Conservation (phyloP, 2,329 filamentous ascomycete genomes). For the Colletotrichum zoysiae region DNA sequence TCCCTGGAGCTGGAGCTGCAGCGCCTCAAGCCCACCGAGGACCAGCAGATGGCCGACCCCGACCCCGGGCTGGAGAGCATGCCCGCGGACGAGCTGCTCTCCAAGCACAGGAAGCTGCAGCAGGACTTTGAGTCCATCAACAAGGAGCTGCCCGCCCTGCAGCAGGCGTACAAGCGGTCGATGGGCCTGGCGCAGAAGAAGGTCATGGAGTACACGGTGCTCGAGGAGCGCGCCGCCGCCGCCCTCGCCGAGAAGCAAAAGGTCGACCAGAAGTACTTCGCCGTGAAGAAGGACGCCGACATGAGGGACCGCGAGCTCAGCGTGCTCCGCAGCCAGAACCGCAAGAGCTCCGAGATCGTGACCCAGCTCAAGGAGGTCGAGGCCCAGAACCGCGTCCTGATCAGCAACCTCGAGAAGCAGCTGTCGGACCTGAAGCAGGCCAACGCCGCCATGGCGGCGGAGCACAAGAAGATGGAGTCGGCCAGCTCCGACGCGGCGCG, state of each 20-base stretch:
- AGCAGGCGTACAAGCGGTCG: constrained; percentile 90
- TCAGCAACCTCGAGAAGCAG: constrained; percentile 92
- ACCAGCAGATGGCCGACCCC: constrained; percentile 59
- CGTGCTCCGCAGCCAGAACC: constrained; percentile 83
- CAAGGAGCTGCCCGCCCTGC: constrained; percentile 88
- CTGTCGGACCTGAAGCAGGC: constrained; percentile 84
- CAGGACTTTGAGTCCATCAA: constrained; percentile 87
- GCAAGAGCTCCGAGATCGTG: constrained; percentile 93
- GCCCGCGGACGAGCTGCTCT: constrained; percentile 77
- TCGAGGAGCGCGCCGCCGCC: constrained; percentile 83
- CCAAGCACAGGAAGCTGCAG: constrained; percentile 80
- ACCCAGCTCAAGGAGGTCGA: constrained; percentile 93
- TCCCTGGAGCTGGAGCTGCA: constrained; percentile 87
- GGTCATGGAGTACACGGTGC: constrained; percentile 78
- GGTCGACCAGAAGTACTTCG: constrained; percentile 98
- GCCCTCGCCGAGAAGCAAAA: constrained; percentile 92
- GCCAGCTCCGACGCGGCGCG: constrained; percentile 78
- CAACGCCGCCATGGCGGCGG: constrained; percentile 75
- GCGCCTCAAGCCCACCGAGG: constrained; percentile 69
- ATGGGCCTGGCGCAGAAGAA: constrained; percentile 89
- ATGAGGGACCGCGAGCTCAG: constrained; percentile 84
- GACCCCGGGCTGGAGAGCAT: constrained; percentile 68
- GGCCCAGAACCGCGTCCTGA: constrained; percentile 77
- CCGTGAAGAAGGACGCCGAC: constrained; percentile 93
- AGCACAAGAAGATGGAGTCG: constrained; percentile 82